A percentile compares a stretch with the other conserved stretches of the same genome.
phyloP scores from a whole-genome alignment of 2,329 filamentous ascomycete genomes.

The Venturia pyrina region DNA sequence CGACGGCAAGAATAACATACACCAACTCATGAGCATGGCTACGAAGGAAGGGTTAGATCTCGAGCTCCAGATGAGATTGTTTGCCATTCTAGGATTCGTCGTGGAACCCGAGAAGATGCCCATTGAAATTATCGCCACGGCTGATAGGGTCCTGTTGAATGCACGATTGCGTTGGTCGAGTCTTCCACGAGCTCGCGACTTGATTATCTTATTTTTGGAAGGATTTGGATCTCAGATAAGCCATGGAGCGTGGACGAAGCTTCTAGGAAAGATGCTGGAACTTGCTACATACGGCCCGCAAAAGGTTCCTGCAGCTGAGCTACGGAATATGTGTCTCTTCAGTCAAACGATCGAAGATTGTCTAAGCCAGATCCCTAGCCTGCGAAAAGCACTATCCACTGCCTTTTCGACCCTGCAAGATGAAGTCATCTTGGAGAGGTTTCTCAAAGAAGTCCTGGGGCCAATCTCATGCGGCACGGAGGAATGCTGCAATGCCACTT shows the following conservation, averaged over 20 bases:
- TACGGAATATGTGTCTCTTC: background rate
- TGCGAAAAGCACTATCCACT: background rate
- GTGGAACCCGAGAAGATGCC: background rate
- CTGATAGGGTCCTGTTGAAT: background rate
- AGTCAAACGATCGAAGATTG: background rate
- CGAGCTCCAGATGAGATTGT: slow-evolving; percentile 1
- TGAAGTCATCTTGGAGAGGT: background rate
- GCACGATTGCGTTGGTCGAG: background rate
- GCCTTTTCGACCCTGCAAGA: background rate
- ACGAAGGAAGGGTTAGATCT: background rate
- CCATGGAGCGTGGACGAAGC: background rate
- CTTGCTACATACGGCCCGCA: background rate
- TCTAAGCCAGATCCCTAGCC: background rate
- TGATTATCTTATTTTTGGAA: background rate
- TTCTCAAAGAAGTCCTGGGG: background rate
- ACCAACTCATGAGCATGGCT: background rate
- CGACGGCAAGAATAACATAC: background rate
- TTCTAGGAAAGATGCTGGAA: background rate
- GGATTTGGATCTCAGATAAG: slow-evolving; percentile 1
- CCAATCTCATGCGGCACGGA: background rate
- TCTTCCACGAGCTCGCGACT: background rate
- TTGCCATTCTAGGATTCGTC: background rate
- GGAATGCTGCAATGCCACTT: background rate
- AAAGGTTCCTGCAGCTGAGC: background rate
- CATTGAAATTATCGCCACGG: background rate